Conservation (phyloP, 306 rosid genomes). For the Pyrus bretschneideri region DNA sequence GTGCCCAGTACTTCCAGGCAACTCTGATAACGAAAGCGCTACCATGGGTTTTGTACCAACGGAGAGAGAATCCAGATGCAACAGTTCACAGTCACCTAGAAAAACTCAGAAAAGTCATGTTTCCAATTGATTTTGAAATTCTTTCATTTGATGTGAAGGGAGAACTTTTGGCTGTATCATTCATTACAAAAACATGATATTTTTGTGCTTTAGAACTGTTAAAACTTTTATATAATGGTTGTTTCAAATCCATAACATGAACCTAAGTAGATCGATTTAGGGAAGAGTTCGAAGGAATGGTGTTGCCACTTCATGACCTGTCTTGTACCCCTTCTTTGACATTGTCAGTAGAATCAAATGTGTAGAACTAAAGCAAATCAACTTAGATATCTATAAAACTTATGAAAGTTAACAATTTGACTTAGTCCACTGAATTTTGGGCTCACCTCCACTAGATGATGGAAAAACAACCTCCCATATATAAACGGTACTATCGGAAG, state of each 20-base stretch:
- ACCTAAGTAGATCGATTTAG: background rate
- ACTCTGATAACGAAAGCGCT: slow-evolving; percentile 69
- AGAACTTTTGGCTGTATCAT: background rate
- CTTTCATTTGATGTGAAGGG: background rate
- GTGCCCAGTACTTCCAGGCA: slow-evolving; percentile 65
- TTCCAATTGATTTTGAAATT: background rate
- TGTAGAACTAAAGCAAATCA: background rate
- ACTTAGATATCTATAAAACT: background rate
- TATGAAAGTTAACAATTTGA: background rate
- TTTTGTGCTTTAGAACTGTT: background rate
- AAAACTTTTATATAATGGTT: background rate
- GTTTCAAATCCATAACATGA: background rate
- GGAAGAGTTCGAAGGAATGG: background rate
- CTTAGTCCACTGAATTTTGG: background rate
- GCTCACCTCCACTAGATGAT: slow-evolving; percentile 43
- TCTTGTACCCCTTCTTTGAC: background rate
- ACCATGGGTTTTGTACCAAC: slow-evolving; percentile 86
- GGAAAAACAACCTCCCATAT: slow-evolving; percentile 73
- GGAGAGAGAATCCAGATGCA: slow-evolving; percentile 53
- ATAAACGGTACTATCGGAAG: slow-evolving; percentile 66
- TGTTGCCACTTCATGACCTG: background rate
- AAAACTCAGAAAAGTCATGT: background rate
- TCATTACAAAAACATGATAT: background rate
- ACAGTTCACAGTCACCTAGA: slow-evolving; percentile 67
- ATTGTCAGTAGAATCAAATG: background rate